Base-by-base conservation (phyloP, 2,329 filamentous ascomycete species). In the Pleurostoma richardsiae region DNA sequence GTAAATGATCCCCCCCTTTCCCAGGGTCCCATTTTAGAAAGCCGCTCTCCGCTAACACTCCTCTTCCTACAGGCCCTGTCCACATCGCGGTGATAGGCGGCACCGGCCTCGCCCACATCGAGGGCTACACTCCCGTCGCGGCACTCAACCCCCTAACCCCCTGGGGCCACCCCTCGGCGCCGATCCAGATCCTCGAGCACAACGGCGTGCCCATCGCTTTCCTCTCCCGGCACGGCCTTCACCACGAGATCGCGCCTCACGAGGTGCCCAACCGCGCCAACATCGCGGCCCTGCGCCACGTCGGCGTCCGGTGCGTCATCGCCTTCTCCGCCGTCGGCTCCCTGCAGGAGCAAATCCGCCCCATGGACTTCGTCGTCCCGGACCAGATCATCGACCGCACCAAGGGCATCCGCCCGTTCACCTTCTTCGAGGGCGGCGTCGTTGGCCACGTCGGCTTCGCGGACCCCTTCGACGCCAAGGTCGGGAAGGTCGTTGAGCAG, bases 301-400 rank as follows among this genome's bases (percentile, higher is more conserved):
- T 99, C 51, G 94, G 94, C 55, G 94, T 97, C 41, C 85, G 91
- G 60, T 88, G 83, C 64, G 82, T 97, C 65, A 88, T 99, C 63
- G 90, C 92, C 53, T 99, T 99, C 74, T 92, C 86, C 54, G 94
- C 94, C 42, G 94, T 99, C 48, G 94, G 94, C 52, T 92, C 86
- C 60, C 74, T 99, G 63, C 89, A 87, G 64, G 94, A 96, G 73
- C 82, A 90, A 61, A 92, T 99, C 67, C 89, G 88, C 70, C 94
- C 94, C 40, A 86, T 94, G 71, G 94, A 99, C 74, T 99, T 99
- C 67, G 88, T 97, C 44, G 80, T 99, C 10, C 94, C 92, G 0
- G 90, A 96, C 70, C 94, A 99, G 74, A 81, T 95, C 66, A 96
- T 97, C 64, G 94, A 99, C 73, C 88, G 92, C 52, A 97, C 92